Conservation (phyloP, 768 basidiomycete species). For the Clavulina sp. region DNA sequence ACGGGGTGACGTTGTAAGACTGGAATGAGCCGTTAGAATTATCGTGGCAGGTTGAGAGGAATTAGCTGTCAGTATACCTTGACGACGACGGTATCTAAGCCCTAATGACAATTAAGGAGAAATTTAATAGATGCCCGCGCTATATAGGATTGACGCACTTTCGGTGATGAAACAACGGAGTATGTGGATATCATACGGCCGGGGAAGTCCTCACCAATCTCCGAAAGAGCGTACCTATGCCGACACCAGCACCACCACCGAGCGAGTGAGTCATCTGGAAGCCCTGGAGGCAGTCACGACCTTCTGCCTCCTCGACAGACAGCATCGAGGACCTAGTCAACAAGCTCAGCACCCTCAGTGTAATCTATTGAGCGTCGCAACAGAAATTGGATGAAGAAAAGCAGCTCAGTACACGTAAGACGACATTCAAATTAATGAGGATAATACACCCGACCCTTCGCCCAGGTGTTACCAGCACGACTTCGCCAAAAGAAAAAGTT, state of each 20-base stretch:
- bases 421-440: conserved; percentile 1
- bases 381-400: not conserved
- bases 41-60: not conserved
- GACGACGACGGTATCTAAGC: conserved; percentile 97
- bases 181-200: conserved; percentile 99
- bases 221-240: conserved; percentile 99
- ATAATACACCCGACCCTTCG: conserved; percentile 80
- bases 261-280: conserved; percentile 99
- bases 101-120: conserved; percentile 17
- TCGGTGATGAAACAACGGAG: conserved; percentile 93
- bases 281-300: conserved; percentile 90
- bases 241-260: conserved; percentile 98
- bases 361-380: conserved; percentile 35
- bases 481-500: conserved; percentile 98
- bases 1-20: conserved; percentile 98
- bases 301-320: conserved; percentile 98
- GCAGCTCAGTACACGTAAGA: conserved; percentile 8
- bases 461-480: conserved; percentile 99
- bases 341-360: conserved; percentile 94
- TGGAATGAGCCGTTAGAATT: conserved; percentile 16
- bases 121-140: not conserved
- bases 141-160: conserved; percentile 26
- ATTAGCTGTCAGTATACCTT: conserved; percentile 34
- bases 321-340: conserved; percentile 94
- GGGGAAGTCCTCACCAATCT: conserved; percentile 97